A percentile compares a stretch with the other conserved stretches of the same genome.
phyloP scores from a whole-genome alignment of 2,329 filamentous ascomycete species.

The Davidsoniella eucalypti region DNA sequence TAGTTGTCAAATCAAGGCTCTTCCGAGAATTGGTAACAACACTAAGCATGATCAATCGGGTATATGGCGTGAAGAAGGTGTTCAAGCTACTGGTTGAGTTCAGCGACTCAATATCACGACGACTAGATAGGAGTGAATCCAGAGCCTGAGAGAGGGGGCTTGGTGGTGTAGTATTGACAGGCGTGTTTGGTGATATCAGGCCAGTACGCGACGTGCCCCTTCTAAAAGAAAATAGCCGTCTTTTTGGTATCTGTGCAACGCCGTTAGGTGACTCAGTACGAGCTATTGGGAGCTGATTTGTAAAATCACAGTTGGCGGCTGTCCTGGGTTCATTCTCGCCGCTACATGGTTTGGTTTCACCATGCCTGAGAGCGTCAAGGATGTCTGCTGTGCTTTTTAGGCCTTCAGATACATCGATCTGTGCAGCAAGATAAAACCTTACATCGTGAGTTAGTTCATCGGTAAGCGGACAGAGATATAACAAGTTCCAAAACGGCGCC shows the following conservation, averaged over 20 bases:
- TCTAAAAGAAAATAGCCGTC: too few species aligned
- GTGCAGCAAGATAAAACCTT: slow-evolving; percentile 36
- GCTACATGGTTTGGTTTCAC: background rate
- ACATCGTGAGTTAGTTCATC: slow-evolving; percentile 28
- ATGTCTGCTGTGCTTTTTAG: slow-evolving; percentile 25
- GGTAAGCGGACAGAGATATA: slow-evolving; percentile 35
- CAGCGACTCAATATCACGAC: slow-evolving; percentile 18
- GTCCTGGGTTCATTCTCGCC: too few species aligned
- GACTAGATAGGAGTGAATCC: slow-evolving; percentile 20
- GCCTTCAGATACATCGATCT: slow-evolving; percentile 40
- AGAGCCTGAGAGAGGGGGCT: background rate
- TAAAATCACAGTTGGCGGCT: too few species aligned
- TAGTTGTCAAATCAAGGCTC: slow-evolving; percentile 15
- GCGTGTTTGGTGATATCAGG: slow-evolving; percentile 16
- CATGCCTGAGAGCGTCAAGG: background rate
- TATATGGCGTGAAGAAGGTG: slow-evolving; percentile 17
- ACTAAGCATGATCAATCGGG: slow-evolving; percentile 20
- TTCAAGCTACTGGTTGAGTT: slow-evolving; percentile 6
- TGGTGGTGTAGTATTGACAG: slow-evolving; percentile 13
- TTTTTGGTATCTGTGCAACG: background rate
- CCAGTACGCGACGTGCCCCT: background rate
- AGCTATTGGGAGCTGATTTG: too few species aligned
- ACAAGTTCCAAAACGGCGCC: slow-evolving; percentile 38
- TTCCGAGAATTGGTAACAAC: slow-evolving; percentile 14
- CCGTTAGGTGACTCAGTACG: too few species aligned